These are phyloP conservation scores for Boletus rubescentipes DNA, from an alignment of 768 basidiomycete species.

Conservation along the genomic window DNA sequence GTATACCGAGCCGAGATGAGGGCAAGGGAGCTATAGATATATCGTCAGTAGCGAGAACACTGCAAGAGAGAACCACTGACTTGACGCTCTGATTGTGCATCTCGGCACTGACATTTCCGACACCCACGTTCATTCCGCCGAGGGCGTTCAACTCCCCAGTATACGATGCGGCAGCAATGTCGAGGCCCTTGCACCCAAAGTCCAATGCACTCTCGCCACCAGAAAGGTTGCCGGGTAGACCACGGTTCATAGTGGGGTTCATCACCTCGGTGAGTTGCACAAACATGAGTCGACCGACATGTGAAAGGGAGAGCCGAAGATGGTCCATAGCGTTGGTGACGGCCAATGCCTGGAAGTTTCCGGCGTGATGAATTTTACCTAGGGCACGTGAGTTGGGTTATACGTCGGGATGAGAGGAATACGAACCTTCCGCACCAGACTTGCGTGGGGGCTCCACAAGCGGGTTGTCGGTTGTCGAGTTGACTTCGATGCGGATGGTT, in stretches of 20 bases:
- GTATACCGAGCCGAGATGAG: slow-evolving; percentile 82
- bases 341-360: slow-evolving; percentile 88
- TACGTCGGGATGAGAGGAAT: neutral
- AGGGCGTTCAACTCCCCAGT: slow-evolving; percentile 78
- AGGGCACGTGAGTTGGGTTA: neutral
- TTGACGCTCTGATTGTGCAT: slow-evolving; percentile 94
- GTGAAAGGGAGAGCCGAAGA: slow-evolving; percentile 69
- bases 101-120: slow-evolving; percentile 83
- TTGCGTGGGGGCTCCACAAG: slow-evolving; percentile 79
- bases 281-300: slow-evolving; percentile 69
- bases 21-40: slow-evolving; percentile 64
- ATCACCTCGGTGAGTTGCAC: slow-evolving; percentile 58
- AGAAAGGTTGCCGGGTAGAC: slow-evolving; percentile 76
- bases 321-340: slow-evolving; percentile 89
- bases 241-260: slow-evolving; percentile 66
- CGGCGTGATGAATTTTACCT: slow-evolving; percentile 72
- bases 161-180: slow-evolving; percentile 83
- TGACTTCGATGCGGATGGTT: slow-evolving; percentile 72
- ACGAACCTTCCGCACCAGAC: slow-evolving; percentile 31
- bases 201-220: slow-evolving; percentile 79
- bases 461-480: slow-evolving; percentile 90
- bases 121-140: slow-evolving; percentile 72
- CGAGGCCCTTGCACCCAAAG: slow-evolving; percentile 82
- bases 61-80: slow-evolving; percentile 41
- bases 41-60: neutral